A percentile compares a stretch with the other conserved stretches of the same genome.
Evolutionary conservation across 805 yeast genomes (phyloP).

Genomic region (Cyberlindnera euphorbiiphila): DNA sequence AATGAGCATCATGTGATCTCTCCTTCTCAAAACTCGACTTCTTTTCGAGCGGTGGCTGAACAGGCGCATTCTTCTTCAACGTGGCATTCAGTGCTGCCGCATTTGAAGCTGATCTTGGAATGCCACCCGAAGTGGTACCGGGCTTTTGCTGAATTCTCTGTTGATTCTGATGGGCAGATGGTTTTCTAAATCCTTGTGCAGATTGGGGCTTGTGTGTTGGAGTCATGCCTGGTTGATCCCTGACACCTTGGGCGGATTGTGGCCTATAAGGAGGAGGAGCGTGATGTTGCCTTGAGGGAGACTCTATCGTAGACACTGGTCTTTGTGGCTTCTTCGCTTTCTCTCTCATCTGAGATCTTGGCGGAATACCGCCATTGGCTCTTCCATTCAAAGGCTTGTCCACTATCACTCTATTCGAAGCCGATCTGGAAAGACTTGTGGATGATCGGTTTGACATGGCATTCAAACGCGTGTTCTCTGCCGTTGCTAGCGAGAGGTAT

Average conservation of each 20-base stretch:
- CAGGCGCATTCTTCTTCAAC: constrained; percentile 40
- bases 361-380: background rate
- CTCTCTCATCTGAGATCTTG: constrained; percentile 6
- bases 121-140: constrained; percentile 1
- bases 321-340: constrained; percentile 2
- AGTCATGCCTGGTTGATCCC: too few relatives aligned
- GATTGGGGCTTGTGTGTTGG: constrained; percentile 12
- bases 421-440: constrained; percentile 27
- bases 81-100: constrained; percentile 46
- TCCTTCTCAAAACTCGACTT: constrained; percentile 56
- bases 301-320: constrained; percentile 10
- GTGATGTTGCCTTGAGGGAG: constrained; percentile 6
- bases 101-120: constrained; percentile 21
- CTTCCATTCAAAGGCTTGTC: constrained; percentile 13
- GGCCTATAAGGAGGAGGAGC: constrained; percentile 8
- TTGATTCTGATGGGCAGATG: background rate
- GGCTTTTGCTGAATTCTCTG: background rate
- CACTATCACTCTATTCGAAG: constrained; percentile 19
- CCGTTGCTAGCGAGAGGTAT: constrained; percentile 66
- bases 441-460: constrained; percentile 41
- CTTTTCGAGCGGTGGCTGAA: constrained; percentile 19
- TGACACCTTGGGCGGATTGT: constrained; percentile 10
- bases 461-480: constrained; percentile 73
- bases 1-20: constrained; percentile 29
- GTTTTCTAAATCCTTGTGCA: constrained; percentile 10